Evolutionary conservation across 164 flowering plant species (phyloP).

Genomic region (Annona squamosa): DNA sequence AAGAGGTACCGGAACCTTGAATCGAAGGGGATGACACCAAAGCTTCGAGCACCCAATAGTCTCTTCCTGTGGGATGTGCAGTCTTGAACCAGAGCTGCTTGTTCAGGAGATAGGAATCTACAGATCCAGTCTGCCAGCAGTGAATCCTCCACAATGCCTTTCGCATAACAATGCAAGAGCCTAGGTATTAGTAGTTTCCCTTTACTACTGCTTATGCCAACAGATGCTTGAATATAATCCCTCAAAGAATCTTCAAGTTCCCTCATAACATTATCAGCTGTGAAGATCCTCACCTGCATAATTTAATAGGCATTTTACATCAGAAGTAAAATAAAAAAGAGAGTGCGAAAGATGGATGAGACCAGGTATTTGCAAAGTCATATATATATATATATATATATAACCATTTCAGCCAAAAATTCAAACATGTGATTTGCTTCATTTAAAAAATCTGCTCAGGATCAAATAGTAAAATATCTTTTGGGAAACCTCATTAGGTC

Average conservation of each 20-base stretch:
- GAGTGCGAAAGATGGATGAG: neutral
- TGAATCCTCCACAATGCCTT: constrained; percentile 31
- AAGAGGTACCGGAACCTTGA: constrained; percentile 40
- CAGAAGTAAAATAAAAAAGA: neutral
- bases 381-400: too few species aligned
- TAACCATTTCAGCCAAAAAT: too few species aligned
- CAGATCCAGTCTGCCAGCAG: constrained; percentile 36
- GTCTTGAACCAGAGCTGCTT: constrained; percentile 29
- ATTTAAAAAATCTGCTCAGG: too few species aligned
- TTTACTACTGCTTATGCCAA: constrained; percentile 29
- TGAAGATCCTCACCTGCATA: constrained; percentile 31
- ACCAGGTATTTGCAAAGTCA: neutral
- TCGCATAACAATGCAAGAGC: constrained; percentile 32
- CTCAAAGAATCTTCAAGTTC: constrained; percentile 25
- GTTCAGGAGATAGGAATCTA: constrained; percentile 32
- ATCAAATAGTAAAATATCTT: too few species aligned
- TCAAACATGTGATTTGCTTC: neutral
- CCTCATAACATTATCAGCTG: constrained; percentile 26
- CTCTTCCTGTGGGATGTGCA: constrained; percentile 23
- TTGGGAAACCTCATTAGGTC: neutral
- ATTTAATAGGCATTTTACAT: neutral
- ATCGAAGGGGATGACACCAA: constrained; percentile 31
- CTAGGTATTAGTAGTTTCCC: constrained; percentile 38
- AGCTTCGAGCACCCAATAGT: constrained; percentile 30
- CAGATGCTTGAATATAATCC: constrained; percentile 42